Base-by-base conservation (phyloP, 805 yeast genomes). In the Debaryomyces tyrocola region DNA sequence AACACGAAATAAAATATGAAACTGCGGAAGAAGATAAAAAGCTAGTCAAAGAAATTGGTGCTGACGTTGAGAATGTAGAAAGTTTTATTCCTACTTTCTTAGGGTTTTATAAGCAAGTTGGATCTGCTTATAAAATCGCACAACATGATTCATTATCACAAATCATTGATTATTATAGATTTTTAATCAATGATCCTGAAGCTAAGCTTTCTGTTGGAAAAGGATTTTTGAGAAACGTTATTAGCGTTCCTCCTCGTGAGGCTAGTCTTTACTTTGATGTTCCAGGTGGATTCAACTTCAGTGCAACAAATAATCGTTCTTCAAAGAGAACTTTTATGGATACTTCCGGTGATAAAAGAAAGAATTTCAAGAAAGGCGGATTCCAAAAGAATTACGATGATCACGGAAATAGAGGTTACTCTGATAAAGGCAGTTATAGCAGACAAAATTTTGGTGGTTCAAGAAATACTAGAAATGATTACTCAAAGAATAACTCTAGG, bases 1-100 rank as follows among this genome's bases (percentile, higher is more conserved):
- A 70, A 11, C 74, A 77, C 38, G 70, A 63, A 45, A 59, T 57
- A 28, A 63, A 69, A 8, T 79, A 74, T 52, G 69, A 67, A 31
- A 59, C 70, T 31, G 59, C 58, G 11, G 76, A 69, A 37, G 60
- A 62, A 33, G 73, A 68, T 50, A 62, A 56, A 6, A 57, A 58
- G 8, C 47, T 40, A 24, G 29, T 59, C 7, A 42, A 46, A 12
- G 49, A 55, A 35, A 46, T 53, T 17, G 44, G 47, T n/a, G 43
- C 53, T 9, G 51, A 55, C 35, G 57, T 52, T 6, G 59, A 57
- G 10, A 60, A 56, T 6, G 51, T 58, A 20, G 62, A 59, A 27
- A 58, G 56, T n/a, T 61, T 61, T 49, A 54, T 60, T 36, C 47
- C 40, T 29, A 55, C 67, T 15, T 54, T 60, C 52, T 49, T 67